phyloP scores from a whole-genome alignment of 768 basidiomycete species.

The Podaxis sp. region DNA sequence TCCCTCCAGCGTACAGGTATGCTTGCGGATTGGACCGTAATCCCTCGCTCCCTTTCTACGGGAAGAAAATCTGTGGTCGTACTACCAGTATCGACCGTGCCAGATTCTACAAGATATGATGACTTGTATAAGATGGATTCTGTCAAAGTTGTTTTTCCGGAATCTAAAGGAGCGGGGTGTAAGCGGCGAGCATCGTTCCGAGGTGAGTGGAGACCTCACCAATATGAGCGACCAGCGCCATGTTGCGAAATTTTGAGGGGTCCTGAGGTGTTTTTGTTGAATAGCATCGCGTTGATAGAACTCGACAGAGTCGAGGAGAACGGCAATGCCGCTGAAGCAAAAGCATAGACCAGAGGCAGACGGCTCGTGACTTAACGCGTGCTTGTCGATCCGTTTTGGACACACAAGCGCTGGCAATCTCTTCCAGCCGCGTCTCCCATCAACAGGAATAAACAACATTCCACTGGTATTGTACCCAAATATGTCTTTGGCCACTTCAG shows the following conservation, averaged over 20 bases:
- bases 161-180: conserved; percentile 46
- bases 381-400: not conserved
- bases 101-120: conserved; percentile 67
- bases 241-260: conserved; percentile 59
- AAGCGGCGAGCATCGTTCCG: not conserved
- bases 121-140: conserved; percentile 83
- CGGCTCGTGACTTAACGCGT: conserved; percentile 2
- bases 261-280: conserved; percentile 30
- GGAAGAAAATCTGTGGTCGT: conserved; percentile 90
- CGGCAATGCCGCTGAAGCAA: conserved; percentile 12
- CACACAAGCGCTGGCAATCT: too few species aligned
- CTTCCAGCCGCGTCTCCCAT: not conserved
- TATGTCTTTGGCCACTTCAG: conserved; percentile 6
- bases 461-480: conserved; percentile 11
- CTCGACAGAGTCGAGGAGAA: not conserved
- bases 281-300: conserved; percentile 23
- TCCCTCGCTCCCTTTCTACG: conserved; percentile 86
- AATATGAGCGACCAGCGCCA: conserved; percentile 89
- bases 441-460: conserved; percentile 14
- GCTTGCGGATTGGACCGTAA: conserved; percentile 91
- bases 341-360: conserved; percentile 1
- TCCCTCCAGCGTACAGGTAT: conserved; percentile 85
- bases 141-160: conserved; percentile 86
- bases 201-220: conserved; percentile 41
- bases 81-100: conserved; percentile 87